A percentile compares a stretch with the other conserved stretches of the same genome.
These are phyloP conservation scores for Colletotrichum graminicola DNA, from an alignment of 2,329 filamentous ascomycete species.

Conservation along the genomic window DNA sequence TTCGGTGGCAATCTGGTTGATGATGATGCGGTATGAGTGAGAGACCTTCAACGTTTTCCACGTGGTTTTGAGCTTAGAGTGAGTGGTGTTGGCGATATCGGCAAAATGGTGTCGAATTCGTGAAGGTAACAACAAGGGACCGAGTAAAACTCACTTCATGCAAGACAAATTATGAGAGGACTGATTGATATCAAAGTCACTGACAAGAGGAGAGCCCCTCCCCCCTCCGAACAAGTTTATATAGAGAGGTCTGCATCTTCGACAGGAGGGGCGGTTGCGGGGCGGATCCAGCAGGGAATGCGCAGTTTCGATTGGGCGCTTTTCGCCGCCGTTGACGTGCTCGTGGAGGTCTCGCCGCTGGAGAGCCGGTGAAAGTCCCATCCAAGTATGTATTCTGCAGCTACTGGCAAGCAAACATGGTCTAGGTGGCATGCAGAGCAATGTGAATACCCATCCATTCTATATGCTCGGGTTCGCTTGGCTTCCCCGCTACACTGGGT, in stretches of 20 bases:
- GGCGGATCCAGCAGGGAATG: constrained; percentile 8
- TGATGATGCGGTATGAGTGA: too few species aligned
- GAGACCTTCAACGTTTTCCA: not conserved
- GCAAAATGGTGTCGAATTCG: not conserved
- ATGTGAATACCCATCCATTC: not conserved
- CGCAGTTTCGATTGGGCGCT: constrained; percentile 14
- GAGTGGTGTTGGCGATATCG: not conserved
- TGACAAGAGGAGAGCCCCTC: not conserved
- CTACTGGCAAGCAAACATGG: not conserved
- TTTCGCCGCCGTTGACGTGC: constrained; percentile 4
- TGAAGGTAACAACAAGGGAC: not conserved
- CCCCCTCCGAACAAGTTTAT: constrained; percentile 3
- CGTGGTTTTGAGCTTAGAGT: not conserved
- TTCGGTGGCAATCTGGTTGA: too few species aligned
- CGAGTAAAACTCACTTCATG: not conserved
- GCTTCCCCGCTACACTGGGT: not conserved
- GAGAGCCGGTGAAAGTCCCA: not conserved
- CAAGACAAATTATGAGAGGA: not conserved
- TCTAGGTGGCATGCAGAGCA: not conserved
- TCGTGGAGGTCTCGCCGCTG: constrained; percentile 13
- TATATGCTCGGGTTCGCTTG: not conserved
- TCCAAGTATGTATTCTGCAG: not conserved
- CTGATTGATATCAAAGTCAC: not conserved
- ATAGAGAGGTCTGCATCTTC: constrained; percentile 13
- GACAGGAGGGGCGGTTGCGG: constrained; percentile 20